Conservation (phyloP, 2,329 filamentous ascomycete genomes). For the Sclerotinia nivalis region DNA sequence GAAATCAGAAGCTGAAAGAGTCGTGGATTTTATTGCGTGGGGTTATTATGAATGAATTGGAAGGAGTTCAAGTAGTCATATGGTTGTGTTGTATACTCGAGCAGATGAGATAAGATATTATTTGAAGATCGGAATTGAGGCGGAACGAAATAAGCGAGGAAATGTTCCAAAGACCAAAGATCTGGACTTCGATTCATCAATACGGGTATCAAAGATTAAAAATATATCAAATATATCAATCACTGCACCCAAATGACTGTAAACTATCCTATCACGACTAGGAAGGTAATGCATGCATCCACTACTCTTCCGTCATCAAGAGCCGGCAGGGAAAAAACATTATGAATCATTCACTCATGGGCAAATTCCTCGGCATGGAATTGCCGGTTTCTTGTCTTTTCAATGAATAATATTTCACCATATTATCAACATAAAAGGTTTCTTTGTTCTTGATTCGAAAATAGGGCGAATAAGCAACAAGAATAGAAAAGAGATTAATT, state of each 20-base stretch:
- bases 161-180: neutral
- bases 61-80: neutral
- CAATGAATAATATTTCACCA: neutral
- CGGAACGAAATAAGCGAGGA: slow-evolving; percentile 8
- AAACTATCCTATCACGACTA: no score
- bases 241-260: neutral
- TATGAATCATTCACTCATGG: neutral
- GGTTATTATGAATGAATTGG: neutral
- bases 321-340: neutral
- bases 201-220: neutral
- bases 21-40: neutral
- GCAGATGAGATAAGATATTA: neutral
- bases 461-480: neutral
- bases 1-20: neutral
- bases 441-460: neutral
- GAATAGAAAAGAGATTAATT: neutral
- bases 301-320: no score
- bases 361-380: slow-evolving; percentile 10
- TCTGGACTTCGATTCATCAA: neutral
- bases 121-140: neutral
- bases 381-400: slow-evolving; percentile 4
- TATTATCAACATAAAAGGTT: neutral
- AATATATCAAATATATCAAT: neutral
- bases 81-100: neutral
- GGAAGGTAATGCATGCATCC: neutral